Conservation (phyloP, 2,329 filamentous ascomycete genomes). For the Mariannaea sp. region DNA sequence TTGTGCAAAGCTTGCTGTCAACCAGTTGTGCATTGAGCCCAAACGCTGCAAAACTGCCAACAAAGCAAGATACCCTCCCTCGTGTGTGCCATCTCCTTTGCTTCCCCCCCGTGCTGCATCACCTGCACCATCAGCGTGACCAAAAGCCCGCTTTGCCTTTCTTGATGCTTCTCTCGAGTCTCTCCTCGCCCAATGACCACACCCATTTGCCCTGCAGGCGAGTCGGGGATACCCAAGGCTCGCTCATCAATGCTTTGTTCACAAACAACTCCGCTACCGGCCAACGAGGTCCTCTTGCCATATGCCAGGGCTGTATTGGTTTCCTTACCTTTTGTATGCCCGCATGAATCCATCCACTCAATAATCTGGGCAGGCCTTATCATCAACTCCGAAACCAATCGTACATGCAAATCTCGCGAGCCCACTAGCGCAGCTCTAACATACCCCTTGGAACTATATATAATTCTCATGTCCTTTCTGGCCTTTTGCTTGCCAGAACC, state of each 20-base stretch:
- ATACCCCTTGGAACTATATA: slow-evolving; percentile 3
- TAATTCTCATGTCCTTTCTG: background rate
- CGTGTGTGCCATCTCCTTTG: slow-evolving; percentile 6
- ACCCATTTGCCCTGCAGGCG: background rate
- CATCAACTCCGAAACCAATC: background rate
- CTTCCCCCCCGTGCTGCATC: slow-evolving; percentile 3
- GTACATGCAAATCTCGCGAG: background rate
- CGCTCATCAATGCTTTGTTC: slow-evolving; percentile 15
- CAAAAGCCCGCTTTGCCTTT: slow-evolving; percentile 11
- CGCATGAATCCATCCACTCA: background rate
- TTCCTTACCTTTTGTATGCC: background rate
- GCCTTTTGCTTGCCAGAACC: background rate
- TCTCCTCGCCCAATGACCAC: slow-evolving; percentile 18
- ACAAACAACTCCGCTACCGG: slow-evolving; percentile 12
- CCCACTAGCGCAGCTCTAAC: background rate
- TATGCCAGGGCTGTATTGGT: no score
- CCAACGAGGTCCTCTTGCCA: slow-evolving; percentile 20
- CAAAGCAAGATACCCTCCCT: background rate
- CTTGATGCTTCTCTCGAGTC: slow-evolving; percentile 20
- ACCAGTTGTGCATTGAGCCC: background rate
- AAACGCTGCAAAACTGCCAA: slow-evolving; percentile 2
- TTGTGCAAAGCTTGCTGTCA: no score
- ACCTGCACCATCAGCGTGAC: slow-evolving; percentile 15
- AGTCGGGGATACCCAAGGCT: slow-evolving; percentile 28
- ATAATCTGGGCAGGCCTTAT: background rate